Conservation (phyloP, 768 basidiomycete species). For the Vararia minispora region DNA sequence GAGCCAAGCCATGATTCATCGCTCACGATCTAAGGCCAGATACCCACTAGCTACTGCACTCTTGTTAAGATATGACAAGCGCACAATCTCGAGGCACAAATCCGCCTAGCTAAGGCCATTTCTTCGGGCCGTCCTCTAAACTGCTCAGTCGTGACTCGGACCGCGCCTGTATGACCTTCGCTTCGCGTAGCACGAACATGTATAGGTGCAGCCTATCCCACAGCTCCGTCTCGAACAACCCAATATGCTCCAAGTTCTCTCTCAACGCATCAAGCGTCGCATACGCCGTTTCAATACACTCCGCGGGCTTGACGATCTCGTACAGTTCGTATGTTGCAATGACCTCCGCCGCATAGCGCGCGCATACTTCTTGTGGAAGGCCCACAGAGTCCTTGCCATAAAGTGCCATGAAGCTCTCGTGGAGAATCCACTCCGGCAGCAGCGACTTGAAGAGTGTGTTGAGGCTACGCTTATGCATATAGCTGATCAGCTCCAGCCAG, state of each 20-base stretch:
- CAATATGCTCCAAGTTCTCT: not conserved
- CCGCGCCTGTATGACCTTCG: too few relatives aligned
- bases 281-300: too few relatives aligned
- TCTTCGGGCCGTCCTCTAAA: too few relatives aligned
- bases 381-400: too few relatives aligned
- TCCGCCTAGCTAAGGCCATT: too few relatives aligned
- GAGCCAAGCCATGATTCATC: too few relatives aligned
- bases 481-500: not conserved
- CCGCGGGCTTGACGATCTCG: not conserved
- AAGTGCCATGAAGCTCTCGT: not conserved
- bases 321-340: not conserved
- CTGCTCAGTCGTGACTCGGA: too few relatives aligned
- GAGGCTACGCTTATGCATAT: constrained; percentile 1
- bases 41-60: too few relatives aligned
- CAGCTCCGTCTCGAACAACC: not conserved
- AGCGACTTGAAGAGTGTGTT: constrained; percentile 1
- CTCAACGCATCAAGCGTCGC: not conserved
- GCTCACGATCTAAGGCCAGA: too few relatives aligned
- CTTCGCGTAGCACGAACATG: too few relatives aligned
- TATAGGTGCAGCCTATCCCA: constrained; percentile 1
- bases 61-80: too few relatives aligned
- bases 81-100: too few relatives aligned
- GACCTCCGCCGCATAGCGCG: not conserved
- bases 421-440: constrained; percentile 1
- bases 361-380: not conserved